phyloP scores from a whole-genome alignment of 768 basidiomycete genomes.

The Russula emetica region DNA sequence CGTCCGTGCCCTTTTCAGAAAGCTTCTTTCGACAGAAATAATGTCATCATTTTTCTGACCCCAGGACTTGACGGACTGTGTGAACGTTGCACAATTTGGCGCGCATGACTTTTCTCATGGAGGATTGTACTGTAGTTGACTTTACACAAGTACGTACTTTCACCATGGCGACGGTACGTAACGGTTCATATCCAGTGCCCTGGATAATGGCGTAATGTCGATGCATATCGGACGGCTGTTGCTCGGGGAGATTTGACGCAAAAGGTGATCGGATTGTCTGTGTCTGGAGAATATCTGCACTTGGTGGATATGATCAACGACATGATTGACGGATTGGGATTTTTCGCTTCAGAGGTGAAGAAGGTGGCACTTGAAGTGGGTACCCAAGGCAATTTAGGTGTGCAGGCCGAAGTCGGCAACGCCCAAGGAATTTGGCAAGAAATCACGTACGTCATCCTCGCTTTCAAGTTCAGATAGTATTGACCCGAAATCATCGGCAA shows the following conservation, averaged over 20 bases:
- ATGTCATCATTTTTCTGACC: slow-evolving; percentile 20
- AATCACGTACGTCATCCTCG: slow-evolving; percentile 71
- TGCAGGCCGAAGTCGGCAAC: slow-evolving; percentile 94
- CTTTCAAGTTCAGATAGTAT: too few species aligned
- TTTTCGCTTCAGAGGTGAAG: slow-evolving; percentile 79
- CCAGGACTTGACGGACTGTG: slow-evolving; percentile 86
- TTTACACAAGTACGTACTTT: slow-evolving; percentile 92
- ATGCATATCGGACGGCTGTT: slow-evolving; percentile 66
- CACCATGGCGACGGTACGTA: slow-evolving; percentile 79
- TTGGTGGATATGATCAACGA: slow-evolving; percentile 97
- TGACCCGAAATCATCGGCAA: slow-evolving; percentile 19
- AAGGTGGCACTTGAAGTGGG: slow-evolving; percentile 97
- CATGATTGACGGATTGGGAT: slow-evolving; percentile 64
- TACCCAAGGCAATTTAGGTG: slow-evolving; percentile 97
- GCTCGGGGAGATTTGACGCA: slow-evolving; percentile 90
- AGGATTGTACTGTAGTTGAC: slow-evolving; percentile 64
- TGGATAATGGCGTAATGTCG: slow-evolving; percentile 6
- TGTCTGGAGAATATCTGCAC: slow-evolving; percentile 93
- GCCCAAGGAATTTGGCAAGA: slow-evolving; percentile 99
- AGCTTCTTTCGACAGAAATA: not conserved
- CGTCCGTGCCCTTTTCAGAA: not conserved
- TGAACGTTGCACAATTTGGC: slow-evolving; percentile 49
- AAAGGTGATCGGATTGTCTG: slow-evolving; percentile 89
- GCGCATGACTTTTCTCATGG: slow-evolving; percentile 7
- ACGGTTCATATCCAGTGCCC: not conserved